Percentiles rank a stretch among this genome's conserved stretches.
phyloP scores from a whole-genome alignment of 2,329 filamentous ascomycete genomes.

The Hortaea werneckii region DNA sequence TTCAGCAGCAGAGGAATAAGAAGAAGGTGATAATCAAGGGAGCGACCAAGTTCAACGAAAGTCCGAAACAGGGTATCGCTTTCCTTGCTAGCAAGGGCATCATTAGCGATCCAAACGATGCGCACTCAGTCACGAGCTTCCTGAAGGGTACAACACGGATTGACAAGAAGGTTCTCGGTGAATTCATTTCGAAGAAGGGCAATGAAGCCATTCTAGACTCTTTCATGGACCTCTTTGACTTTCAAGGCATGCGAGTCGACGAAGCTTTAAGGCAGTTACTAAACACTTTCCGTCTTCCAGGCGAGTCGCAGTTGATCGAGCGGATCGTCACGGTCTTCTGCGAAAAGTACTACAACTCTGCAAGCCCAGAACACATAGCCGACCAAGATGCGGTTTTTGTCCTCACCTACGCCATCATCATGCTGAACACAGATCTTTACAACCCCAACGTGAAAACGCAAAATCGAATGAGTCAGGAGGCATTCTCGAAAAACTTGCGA shows the following conservation, averaged over 20 bases:
- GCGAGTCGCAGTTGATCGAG: constrained; percentile 86
- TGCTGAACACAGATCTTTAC: constrained; percentile 94
- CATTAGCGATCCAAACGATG: constrained; percentile 64
- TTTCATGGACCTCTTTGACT: constrained; percentile 83
- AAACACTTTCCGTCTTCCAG: constrained; percentile 84
- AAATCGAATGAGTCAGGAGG: constrained; percentile 73
- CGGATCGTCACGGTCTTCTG: constrained; percentile 81
- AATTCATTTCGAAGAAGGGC: constrained; percentile 82
- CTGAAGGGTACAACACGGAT: constrained; percentile 77
- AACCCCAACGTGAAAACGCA: constrained; percentile 75
- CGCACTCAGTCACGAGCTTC: constrained; percentile 73
- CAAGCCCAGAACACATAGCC: constrained; percentile 62
- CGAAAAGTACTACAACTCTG: constrained; percentile 67
- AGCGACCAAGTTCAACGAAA: constrained; percentile 88
- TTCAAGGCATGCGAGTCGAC: constrained; percentile 74
- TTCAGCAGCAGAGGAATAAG: constrained; percentile 63
- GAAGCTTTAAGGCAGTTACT: constrained; percentile 82
- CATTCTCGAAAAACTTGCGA: constrained; percentile 81
- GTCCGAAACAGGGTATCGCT: constrained; percentile 76
- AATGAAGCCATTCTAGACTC: constrained; percentile 78
- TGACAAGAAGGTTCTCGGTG: constrained; percentile 82
- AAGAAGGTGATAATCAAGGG: constrained; percentile 88
- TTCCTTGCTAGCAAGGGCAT: constrained; percentile 80
- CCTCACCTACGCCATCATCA: constrained; percentile 90
- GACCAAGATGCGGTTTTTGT: constrained; percentile 84